Conservation (phyloP, 352 stramenopile species). For the Bremia lactucae region DNA sequence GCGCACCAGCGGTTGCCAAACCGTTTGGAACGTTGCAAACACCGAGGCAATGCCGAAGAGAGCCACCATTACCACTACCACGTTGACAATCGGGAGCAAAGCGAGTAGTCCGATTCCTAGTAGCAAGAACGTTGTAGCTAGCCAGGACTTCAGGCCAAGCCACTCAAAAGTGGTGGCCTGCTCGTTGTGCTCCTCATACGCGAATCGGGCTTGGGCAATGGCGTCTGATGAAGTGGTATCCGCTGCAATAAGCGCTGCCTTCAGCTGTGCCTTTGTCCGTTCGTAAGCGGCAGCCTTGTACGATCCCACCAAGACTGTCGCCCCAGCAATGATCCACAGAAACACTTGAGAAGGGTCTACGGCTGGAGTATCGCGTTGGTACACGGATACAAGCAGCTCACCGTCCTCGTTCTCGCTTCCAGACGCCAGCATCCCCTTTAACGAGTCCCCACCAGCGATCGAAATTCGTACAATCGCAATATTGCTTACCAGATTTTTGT, state of each 20-base stretch:
- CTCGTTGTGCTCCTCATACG: conserved; percentile 50
- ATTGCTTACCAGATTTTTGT: conserved; percentile 30
- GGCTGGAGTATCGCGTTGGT: conserved; percentile 41
- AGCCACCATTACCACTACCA: conserved; percentile 70
- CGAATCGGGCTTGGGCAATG: conserved; percentile 33
- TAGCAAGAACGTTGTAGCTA: conserved; percentile 86
- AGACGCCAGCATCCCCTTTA: conserved; percentile 33
- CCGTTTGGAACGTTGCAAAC: conserved; percentile 36
- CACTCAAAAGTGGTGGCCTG: conserved; percentile 45
- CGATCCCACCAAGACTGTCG: conserved; percentile 55
- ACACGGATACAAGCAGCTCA: conserved; percentile 45
- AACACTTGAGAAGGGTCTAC: conserved; percentile 60
- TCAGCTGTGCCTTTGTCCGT: conserved; percentile 50
- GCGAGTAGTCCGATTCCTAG: conserved; percentile 85
- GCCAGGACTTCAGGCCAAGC: conserved; percentile 80
- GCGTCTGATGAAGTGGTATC: conserved; percentile 45
- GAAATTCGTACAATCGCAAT: conserved; percentile 62
- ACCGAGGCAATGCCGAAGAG: conserved; percentile 52
- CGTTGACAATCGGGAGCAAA: conserved; percentile 85
- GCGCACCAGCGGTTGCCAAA: conserved; percentile 53
- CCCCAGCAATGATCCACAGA: conserved; percentile 67
- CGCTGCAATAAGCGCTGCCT: conserved; percentile 31
- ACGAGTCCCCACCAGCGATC: conserved; percentile 42
- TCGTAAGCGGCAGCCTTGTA: conserved; percentile 64
- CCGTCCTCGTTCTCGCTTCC: conserved; percentile 12